Conservation (phyloP, 345 rosid species). For the Pistacia integerrima region DNA sequence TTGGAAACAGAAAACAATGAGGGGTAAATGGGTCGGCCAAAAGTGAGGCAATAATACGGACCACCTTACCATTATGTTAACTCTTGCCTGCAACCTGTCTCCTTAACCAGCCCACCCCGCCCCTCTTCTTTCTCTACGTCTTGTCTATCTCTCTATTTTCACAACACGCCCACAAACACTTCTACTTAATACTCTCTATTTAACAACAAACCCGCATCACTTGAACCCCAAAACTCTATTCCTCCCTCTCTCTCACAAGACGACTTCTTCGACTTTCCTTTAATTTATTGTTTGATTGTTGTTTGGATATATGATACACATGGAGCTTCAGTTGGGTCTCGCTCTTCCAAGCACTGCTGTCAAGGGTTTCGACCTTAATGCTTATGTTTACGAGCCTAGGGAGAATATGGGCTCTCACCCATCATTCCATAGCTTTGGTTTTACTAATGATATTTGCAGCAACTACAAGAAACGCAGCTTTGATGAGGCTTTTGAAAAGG, state of each 20-base stretch:
- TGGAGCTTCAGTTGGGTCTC: constrained; percentile 54
- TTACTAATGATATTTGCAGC: not conserved
- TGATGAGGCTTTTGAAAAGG: constrained; percentile 22
- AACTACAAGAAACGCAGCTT: constrained; percentile 24
- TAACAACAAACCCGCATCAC: constrained; percentile 24
- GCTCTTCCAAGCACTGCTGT: constrained; percentile 32
- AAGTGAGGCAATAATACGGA: constrained; percentile 22
- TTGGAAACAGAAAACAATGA: constrained; percentile 8
- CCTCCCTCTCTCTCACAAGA: not conserved
- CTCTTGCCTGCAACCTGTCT: constrained; percentile 28
- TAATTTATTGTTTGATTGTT: not conserved
- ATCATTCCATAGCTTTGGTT: not conserved
- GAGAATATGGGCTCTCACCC: constrained; percentile 7
- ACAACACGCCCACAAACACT: too few species aligned
- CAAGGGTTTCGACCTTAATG: constrained; percentile 34
- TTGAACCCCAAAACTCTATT: not conserved
- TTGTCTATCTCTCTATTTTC: not conserved
- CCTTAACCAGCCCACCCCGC: constrained; percentile 9
- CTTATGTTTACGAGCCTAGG: constrained; percentile 6
- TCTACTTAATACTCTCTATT: not conserved
- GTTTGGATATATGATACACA: constrained; percentile 6
- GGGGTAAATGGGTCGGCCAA: constrained; percentile 39
- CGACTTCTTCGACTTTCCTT: not conserved
- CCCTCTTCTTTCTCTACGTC: not conserved
- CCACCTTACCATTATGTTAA: constrained; percentile 9